Base-by-base conservation (phyloP, 2,329 filamentous ascomycete genomes). In the Gnomoniopsis smithogilvyi region DNA sequence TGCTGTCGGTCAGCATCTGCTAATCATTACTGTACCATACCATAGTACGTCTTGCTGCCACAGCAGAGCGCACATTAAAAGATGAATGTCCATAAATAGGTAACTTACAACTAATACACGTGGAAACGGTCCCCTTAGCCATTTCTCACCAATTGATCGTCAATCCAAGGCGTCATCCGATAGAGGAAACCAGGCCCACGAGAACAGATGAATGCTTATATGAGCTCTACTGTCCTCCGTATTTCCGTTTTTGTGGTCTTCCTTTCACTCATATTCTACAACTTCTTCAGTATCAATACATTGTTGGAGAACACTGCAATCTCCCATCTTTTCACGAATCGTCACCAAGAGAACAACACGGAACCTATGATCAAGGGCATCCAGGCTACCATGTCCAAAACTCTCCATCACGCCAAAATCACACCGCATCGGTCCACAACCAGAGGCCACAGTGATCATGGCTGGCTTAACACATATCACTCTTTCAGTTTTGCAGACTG, bases 401-500 rank as follows among this genome's bases (percentile, higher is more conserved):
- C 82, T 43, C 83, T 89, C 62, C 74, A 79, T 41, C 82, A 89
- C 73, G 87, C 86, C 66, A 90, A 89, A 68, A 89, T 96, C 76
- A 84, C 83, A 41, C 88, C 88, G 55, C 90, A 92, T 64, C 85
- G 84, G 60, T 95, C 90, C 65, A 78, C 80, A 60, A 79, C 83
- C 48, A 84, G 92, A 54, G 92, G 92, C 34, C 89, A 93, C 72
- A 83, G 85, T 38, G 85, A 96, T 71, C 90, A 96, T 72, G 91
- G 89, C 72, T 96, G 92, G 92, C 83, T 96, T 10, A 89, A 94
- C 76, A 88, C 88, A 8, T 95, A 90, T 76, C 91, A 96, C 78
- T 91, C 88, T 63, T 96, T 96, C 79, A 88, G 84, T 67, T 96
- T 96, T 73, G 90, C 90, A 46, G 80, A 81, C 69, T 85, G 81